Evolutionary conservation across 1,284 basidiomycete genomes (phyloP).

Genomic region (Ganoderma resinaceum): DNA sequence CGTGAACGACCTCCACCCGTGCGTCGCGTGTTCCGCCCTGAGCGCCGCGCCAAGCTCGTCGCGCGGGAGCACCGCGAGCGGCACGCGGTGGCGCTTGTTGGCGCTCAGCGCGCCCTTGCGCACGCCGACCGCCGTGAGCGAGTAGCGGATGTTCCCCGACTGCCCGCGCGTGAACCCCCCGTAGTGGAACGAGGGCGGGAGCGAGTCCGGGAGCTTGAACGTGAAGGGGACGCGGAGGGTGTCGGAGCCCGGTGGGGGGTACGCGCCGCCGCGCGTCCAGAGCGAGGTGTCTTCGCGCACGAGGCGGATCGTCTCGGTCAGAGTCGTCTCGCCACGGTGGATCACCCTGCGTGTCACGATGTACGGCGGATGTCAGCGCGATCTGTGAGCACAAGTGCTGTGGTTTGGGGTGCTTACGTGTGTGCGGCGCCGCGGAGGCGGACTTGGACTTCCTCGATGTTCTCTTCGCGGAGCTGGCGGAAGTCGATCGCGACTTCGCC

Average conservation of each 20-base stretch:
- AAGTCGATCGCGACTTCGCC: slow-evolving; percentile 24
- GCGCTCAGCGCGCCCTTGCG: slow-evolving; percentile 24
- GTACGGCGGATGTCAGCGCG: background rate
- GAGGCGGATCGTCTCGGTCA: slow-evolving; percentile 12
- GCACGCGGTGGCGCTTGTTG: slow-evolving; percentile 23
- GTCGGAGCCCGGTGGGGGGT: slow-evolving; percentile 27
- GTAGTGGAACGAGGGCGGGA: slow-evolving; percentile 35
- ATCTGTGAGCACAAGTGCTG: background rate
- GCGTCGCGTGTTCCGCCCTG: slow-evolving; percentile 1
- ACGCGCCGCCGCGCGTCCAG: slow-evolving; percentile 32
- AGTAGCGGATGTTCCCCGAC: slow-evolving; percentile 24
- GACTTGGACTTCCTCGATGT: slow-evolving; percentile 20
- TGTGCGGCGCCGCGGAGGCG: slow-evolving; percentile 8
- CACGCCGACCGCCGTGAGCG: slow-evolving; percentile 30
- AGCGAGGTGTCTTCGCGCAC: slow-evolving; percentile 22
- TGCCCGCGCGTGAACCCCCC: background rate
- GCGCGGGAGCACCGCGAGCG: slow-evolving; percentile 31
- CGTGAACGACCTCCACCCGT: slow-evolving; percentile 16
- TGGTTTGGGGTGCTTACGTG: slow-evolving; percentile 9
- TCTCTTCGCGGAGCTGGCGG: slow-evolving; percentile 16
- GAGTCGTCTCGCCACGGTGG: background rate
- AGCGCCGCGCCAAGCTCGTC: slow-evolving; percentile 22
- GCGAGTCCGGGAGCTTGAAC: slow-evolving; percentile 29
- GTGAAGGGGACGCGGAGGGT: slow-evolving; percentile 34
- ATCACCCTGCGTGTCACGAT: background rate